A percentile compares a stretch with the other conserved stretches of the same genome.
phyloP scores from a whole-genome alignment of 2,329 filamentous ascomycete genomes.

The Alternaria panax region DNA sequence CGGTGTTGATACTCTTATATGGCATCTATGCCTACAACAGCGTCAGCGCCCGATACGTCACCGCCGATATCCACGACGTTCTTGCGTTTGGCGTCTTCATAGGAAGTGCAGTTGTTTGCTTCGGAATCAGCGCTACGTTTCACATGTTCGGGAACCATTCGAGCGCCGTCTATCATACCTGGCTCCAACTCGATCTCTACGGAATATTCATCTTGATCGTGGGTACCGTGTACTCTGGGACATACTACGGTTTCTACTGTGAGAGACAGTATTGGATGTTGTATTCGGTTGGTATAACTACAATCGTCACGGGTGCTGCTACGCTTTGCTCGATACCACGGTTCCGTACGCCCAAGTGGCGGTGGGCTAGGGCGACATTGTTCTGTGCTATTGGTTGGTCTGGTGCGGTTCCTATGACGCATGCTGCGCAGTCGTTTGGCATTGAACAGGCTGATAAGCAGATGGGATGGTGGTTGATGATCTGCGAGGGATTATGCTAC shows the following conservation, averaged over 20 bases:
- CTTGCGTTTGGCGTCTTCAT: conserved; percentile 12
- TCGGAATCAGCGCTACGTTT: conserved; percentile 11
- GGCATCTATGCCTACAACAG: not conserved
- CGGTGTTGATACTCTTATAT: not conserved
- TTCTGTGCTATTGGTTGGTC: conserved; percentile 16
- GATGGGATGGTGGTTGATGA: conserved; percentile 16
- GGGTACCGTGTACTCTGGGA: conserved; percentile 13
- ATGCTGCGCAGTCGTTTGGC: conserved; percentile 14
- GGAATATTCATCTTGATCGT: conserved; percentile 13
- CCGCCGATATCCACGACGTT: conserved; percentile 5
- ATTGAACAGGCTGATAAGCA: conserved; percentile 12
- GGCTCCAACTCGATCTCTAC: conserved; percentile 8
- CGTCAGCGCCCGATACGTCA: conserved; percentile 1
- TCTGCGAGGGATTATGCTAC: conserved; percentile 7
- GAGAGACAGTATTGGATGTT: conserved; percentile 9
- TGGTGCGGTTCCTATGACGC: conserved; percentile 13
- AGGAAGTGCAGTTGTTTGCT: conserved; percentile 2
- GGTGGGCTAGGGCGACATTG: conserved; percentile 8
- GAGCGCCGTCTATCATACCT: conserved; percentile 10
- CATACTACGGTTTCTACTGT: conserved; percentile 13
- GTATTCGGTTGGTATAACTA: conserved; percentile 5
- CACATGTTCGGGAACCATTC: conserved; percentile 11
- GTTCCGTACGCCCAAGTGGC: conserved; percentile 13
- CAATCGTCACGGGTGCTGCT: conserved; percentile 3
- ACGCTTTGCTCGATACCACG: conserved; percentile 8